phyloP scores from a whole-genome alignment of 1,139 yeast genomes.

The Eremothecium sinecaudum region DNA sequence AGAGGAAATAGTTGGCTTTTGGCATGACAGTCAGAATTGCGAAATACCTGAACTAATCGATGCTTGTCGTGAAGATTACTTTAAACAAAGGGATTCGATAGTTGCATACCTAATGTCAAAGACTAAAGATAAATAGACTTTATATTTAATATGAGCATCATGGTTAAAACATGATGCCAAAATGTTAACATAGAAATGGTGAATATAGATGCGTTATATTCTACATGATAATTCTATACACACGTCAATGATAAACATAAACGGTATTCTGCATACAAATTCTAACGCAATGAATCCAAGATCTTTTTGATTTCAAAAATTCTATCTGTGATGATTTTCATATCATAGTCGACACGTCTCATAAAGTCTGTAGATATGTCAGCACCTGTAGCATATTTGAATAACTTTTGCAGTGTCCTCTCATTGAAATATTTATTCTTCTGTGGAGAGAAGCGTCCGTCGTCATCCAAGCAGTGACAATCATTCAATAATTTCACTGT shows the following conservation, averaged over 20 bases:
- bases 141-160: too few relatives aligned
- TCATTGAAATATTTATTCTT: conserved; percentile 21
- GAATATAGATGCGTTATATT: too few relatives aligned
- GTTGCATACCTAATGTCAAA: conserved; percentile 14
- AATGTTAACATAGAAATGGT: too few relatives aligned
- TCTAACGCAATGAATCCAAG: conserved; percentile 21
- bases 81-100: conserved; percentile 17
- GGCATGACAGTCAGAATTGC: conserved; percentile 27
- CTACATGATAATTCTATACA: neutral
- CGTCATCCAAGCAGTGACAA: conserved; percentile 15
- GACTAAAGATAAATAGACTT: too few relatives aligned
- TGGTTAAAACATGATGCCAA: too few relatives aligned
- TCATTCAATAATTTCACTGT: conserved; percentile 21
- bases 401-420: conserved; percentile 18
- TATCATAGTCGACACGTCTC: conserved; percentile 28
- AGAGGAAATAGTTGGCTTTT: conserved; percentile 31
- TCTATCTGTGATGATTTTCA: conserved; percentile 26
- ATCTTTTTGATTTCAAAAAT: conserved; percentile 30
- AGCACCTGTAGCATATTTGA: conserved; percentile 29
- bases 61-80: conserved; percentile 18
- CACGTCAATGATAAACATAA: neutral
- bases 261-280: neutral
- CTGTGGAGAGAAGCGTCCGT: conserved; percentile 14
- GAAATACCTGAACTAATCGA: conserved; percentile 16
- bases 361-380: conserved; percentile 32